Conservation (phyloP, 345 rosid genomes). For the Populus davidiana region DNA sequence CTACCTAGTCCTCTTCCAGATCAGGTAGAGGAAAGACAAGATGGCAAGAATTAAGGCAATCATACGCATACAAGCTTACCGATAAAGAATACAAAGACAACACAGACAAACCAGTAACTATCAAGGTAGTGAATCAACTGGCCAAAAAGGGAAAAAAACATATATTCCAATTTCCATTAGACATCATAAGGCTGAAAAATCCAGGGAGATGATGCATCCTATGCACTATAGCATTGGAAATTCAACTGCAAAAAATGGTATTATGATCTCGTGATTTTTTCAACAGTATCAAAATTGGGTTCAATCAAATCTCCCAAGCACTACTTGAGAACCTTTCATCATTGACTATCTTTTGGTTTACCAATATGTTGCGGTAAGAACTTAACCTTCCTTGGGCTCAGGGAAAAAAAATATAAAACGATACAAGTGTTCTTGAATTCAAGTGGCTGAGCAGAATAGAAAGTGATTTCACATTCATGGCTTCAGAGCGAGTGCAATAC, state of each 20-base stretch:
- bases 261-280: background rate
- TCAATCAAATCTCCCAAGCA: constrained; percentile 19
- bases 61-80: background rate
- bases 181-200: background rate
- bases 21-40: background rate
- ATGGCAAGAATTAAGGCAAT: background rate
- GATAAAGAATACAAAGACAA: background rate
- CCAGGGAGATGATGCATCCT: background rate
- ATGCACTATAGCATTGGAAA: background rate
- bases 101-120: background rate
- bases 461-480: constrained; percentile 37
- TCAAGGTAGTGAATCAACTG: background rate
- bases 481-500: constrained; percentile 73
- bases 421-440: constrained; percentile 5
- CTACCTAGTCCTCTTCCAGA: background rate
- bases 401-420: constrained; percentile 15
- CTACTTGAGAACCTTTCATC: constrained; percentile 6
- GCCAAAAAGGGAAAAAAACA: background rate
- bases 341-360: constrained; percentile 10
- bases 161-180: background rate
- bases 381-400: constrained; percentile 8
- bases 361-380: constrained; percentile 13
- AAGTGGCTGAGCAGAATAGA: constrained; percentile 1
- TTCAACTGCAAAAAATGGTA: background rate
- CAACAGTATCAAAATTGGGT: constrained; percentile 36